phyloP scores from a whole-genome alignment of 495 filamentous ascomycete species.

The Penicillium silybi region DNA sequence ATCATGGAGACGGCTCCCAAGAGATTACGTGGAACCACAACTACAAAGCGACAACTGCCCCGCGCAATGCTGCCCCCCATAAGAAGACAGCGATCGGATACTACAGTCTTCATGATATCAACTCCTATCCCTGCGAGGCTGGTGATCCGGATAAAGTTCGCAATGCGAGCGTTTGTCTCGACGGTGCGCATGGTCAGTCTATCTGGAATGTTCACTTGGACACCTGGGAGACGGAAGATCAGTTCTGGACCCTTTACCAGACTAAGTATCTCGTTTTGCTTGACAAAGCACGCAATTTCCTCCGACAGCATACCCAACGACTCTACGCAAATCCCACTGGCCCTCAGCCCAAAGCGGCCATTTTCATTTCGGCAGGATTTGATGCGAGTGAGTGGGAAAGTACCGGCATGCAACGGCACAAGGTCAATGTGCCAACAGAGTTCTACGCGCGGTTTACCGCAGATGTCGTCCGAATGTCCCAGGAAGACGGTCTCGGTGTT shows the following conservation, averaged over 20 bases:
- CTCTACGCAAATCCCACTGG: constrained; percentile 49
- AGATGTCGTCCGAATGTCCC: constrained; percentile 75
- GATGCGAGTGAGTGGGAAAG: constrained; percentile 95
- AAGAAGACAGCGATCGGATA: constrained; percentile 89
- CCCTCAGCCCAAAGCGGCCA: constrained; percentile 67
- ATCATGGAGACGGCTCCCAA: constrained; percentile 95
- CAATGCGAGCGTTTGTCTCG: constrained; percentile 87
- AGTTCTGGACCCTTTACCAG: constrained; percentile 88
- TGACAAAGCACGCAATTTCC: constrained; percentile 72
- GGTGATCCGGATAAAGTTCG: constrained; percentile 87
- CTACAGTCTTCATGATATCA: constrained; percentile 95
- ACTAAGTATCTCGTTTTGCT: constrained; percentile 70
- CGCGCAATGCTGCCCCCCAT: constrained; percentile 63
- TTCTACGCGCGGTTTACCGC: constrained; percentile 90
- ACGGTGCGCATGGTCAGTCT: constrained; percentile 84
- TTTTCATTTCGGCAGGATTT: constrained; percentile 94
- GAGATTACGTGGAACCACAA: constrained; percentile 88
- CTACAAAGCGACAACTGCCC: constrained; percentile 47
- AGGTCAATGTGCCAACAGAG: constrained; percentile 90
- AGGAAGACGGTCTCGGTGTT: constrained; percentile 71
- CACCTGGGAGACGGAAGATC: constrained; percentile 70
- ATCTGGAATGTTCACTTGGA: constrained; percentile 97
- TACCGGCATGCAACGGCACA: constrained; percentile 89
- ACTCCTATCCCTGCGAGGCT: constrained; percentile 90
- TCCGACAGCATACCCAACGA: constrained; percentile 63